Base-by-base conservation (phyloP, 2,329 filamentous ascomycete species). In the Cladophialophora bantiana region DNA sequence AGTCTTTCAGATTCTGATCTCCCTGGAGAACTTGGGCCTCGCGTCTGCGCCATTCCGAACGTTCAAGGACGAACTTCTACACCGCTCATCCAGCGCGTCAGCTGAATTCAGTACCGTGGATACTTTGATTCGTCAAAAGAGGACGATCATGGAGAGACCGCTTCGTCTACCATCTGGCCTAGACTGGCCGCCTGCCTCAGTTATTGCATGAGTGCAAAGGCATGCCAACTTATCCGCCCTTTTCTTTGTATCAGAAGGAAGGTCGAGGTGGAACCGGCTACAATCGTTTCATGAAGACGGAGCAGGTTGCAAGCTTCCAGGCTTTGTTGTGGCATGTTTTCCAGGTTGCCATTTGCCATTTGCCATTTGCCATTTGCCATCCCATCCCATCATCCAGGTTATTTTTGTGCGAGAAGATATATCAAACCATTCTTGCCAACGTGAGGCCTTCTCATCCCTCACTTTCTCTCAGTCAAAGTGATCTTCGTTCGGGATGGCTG, bases 141-240 rank as follows among this genome's bases (percentile, higher is more conserved):
- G 26, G 50, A 60, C 26, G 50, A 55, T 64, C 52, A 56, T 56
- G 55, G 58, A 60, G 31, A 54, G 59, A 61, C 53, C 42, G 50
- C 62, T 50, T 70, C 60, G 55, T 64, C 65, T 56, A 40, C 52
- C 32, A 55, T 26, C 38, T 57, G 55, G 62, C 20, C 62, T 63
- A 65, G 68, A 64, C 64, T 67, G 65, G 65, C 63, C 54, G 40
- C 59, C 59, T 69, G 62, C 68, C 59, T 67, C 59, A 65, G 62
- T 38, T 50, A 34, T 53, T 65, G 56, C 58, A 65, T 36, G 35
- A 59, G 53, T 34, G 65, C 65, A 66, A 69, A 65, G 68, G 55
- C 18, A 40, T 36, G 48, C 32, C 32, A 15, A 26, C 34, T 31
- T 35, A 2, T 55, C 35, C 54, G 38, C 5, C 20, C 38, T 53